Evolutionary conservation across 306 rosid species (phyloP), one percentile per base, ranked within the genome.

Genomic region (Boehmeria nivea): DNA sequence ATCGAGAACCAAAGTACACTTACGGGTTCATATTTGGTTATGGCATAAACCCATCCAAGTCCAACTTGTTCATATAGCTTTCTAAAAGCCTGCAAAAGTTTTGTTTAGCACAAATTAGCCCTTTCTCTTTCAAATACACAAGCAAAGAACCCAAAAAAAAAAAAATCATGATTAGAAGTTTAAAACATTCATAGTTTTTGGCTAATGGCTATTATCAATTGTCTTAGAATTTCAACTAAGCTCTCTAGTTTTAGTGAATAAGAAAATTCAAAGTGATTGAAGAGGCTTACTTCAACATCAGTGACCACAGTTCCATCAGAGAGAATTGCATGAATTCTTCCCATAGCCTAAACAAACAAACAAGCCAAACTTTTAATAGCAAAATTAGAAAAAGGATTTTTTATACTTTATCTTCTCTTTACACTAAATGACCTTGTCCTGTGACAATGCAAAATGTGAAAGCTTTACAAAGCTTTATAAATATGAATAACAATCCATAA

Each of bases 11-110:
- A 26, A 59, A 43, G 51, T 38, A 63, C 15, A 66, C 89, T 73
- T 65, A 87, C 89, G 17, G 98, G 95, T 69, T 82, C 80, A 46
- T 75, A 87, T 78, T 87, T 84, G 45, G 96, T 87, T 28, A 87
- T 59, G 43, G 96, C 93, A 72, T 87, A 91, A 52, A 91, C 81
- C 98, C 89, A 91, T 63, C 96, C 98, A 34, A 91, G 98, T 57
- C 84, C 95, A 56, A 84, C 85, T 48, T 78, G 66, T 67, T 91
- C 96, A 59, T 91, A 91, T 39, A 87, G 72, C 72, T 74, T 84
- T 71, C 96, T 70, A 60, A 91, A 91, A 28, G 93, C 96, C 96
- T 87, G 84, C 65, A 66, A 39, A 57, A 43, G 54, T 44, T 44
- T 17, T 10, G 51, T 31, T 25, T 54, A 57, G 19, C 48, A 34